phyloP scores from a whole-genome alignment of 1,284 basidiomycete species.

The Puccinia hordei region DNA sequence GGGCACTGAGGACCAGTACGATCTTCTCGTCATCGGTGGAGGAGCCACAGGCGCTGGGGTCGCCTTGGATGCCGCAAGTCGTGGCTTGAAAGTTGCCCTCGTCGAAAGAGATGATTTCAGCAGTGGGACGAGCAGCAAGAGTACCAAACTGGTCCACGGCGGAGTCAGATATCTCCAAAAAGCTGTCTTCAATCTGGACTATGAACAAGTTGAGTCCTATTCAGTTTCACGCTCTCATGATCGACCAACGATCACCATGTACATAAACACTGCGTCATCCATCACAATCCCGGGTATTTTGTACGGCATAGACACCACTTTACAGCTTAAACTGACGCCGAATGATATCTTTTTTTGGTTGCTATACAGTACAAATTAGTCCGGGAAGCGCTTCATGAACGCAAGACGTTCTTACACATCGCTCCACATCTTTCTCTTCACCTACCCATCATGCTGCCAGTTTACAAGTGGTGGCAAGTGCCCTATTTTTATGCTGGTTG shows the following conservation, averaged over 20 bases:
- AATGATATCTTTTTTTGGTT: neutral
- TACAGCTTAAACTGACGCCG: constrained; percentile 56
- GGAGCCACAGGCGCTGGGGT: constrained; percentile 94
- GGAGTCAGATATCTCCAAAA: constrained; percentile 97
- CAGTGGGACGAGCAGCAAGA: constrained; percentile 91
- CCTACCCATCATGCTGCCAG: constrained; percentile 90
- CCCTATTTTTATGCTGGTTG: constrained; percentile 95
- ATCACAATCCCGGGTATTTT: constrained; percentile 56
- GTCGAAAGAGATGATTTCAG: constrained; percentile 93
- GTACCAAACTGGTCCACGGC: constrained; percentile 95
- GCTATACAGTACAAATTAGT: constrained; percentile 81
- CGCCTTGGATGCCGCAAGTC: constrained; percentile 86
- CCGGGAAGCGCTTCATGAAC: constrained; percentile 86
- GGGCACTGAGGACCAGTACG: constrained; percentile 53
- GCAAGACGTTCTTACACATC: constrained; percentile 89
- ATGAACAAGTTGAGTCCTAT: constrained; percentile 62
- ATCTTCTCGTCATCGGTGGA: constrained; percentile 81
- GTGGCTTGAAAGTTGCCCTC: constrained; percentile 87
- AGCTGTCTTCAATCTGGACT: constrained; percentile 92
- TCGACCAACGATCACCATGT: neutral
- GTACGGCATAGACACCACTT: neutral
- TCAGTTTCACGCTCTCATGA: neutral
- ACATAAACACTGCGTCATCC: neutral
- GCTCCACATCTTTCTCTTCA: constrained; percentile 90
- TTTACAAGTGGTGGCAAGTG: constrained; percentile 95